Percentiles rank a stretch among this genome's conserved stretches.
Conservation (phyloP, 345 rosid species). For the Salix viminalis region DNA sequence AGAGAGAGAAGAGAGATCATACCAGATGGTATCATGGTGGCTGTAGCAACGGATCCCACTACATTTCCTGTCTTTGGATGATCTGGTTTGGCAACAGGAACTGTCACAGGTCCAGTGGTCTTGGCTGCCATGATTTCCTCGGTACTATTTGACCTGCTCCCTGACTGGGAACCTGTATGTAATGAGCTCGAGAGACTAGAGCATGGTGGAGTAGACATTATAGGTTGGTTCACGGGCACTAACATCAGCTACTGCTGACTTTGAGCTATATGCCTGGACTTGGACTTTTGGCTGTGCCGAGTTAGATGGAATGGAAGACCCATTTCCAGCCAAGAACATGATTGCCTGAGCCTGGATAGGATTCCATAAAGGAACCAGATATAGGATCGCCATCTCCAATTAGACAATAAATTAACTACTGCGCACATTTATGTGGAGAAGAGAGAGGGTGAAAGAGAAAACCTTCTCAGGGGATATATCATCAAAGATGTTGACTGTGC, state of each 20-base stretch:
- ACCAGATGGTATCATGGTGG: slow-evolving; percentile 61
- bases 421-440: neutral
- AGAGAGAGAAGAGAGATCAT: slow-evolving; percentile 9
- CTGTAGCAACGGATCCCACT: slow-evolving; percentile 28
- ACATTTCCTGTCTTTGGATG: slow-evolving; percentile 27
- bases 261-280: slow-evolving; percentile 32
- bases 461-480: slow-evolving; percentile 82
- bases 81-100: slow-evolving; percentile 36
- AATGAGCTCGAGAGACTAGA: slow-evolving; percentile 51
- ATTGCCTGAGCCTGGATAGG: slow-evolving; percentile 75
- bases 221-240: slow-evolving; percentile 24
- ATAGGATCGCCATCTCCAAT: slow-evolving; percentile 2
- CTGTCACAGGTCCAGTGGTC: slow-evolving; percentile 30
- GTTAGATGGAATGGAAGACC: slow-evolving; percentile 30
- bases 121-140: slow-evolving; percentile 40
- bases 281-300: slow-evolving; percentile 30
- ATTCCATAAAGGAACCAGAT: slow-evolving; percentile 3
- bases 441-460: slow-evolving; percentile 5
- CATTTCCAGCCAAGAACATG: slow-evolving; percentile 71
- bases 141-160: slow-evolving; percentile 43
- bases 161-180: slow-evolving; percentile 39
- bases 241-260: slow-evolving; percentile 27
- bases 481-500: slow-evolving; percentile 62
- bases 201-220: slow-evolving; percentile 30
- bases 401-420: neutral